Conservation (phyloP, 768 basidiomycete genomes). For the Panaeolus cyanescens region DNA sequence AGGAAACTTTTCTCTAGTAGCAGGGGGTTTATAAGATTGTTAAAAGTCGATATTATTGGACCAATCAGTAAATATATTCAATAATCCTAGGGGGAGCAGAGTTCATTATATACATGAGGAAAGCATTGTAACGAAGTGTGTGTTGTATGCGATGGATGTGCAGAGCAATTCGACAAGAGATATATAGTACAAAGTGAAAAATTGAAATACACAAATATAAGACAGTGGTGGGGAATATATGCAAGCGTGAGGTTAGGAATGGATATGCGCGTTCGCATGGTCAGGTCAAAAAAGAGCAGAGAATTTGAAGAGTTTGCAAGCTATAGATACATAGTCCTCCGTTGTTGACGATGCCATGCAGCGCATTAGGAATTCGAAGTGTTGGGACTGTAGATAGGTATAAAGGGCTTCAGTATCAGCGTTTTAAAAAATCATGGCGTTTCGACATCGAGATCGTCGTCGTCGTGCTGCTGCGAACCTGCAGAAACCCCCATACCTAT, state of each 20-base stretch:
- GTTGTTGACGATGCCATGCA: neutral
- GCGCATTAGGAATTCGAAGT: constrained; percentile 15
- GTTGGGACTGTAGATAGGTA: neutral
- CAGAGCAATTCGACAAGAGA: constrained; percentile 23
- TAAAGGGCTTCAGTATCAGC: neutral
- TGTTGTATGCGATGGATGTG: constrained; percentile 6
- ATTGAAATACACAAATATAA: constrained; percentile 24
- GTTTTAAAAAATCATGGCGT: constrained; percentile 19
- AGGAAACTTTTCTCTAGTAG: neutral
- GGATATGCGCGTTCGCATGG: constrained; percentile 17
- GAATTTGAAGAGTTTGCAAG: constrained; percentile 2
- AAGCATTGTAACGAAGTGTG: neutral
- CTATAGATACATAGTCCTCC: constrained; percentile 29
- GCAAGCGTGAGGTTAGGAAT: constrained; percentile 6
- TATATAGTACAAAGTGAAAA: constrained; percentile 19
- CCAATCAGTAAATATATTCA: constrained; percentile 19
- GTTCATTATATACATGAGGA: constrained; percentile 17
- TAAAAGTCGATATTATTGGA: constrained; percentile 3
- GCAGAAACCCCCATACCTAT: constrained; percentile 47
- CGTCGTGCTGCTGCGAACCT: constrained; percentile 51
- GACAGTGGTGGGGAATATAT: constrained; percentile 16
- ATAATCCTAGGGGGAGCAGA: constrained; percentile 21
- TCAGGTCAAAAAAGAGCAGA: neutral
- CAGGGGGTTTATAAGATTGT: neutral
- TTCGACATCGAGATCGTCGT: constrained; percentile 47